Base-by-base conservation (phyloP, 2,329 filamentous ascomycete genomes). In the Ophiostoma ulmi region DNA sequence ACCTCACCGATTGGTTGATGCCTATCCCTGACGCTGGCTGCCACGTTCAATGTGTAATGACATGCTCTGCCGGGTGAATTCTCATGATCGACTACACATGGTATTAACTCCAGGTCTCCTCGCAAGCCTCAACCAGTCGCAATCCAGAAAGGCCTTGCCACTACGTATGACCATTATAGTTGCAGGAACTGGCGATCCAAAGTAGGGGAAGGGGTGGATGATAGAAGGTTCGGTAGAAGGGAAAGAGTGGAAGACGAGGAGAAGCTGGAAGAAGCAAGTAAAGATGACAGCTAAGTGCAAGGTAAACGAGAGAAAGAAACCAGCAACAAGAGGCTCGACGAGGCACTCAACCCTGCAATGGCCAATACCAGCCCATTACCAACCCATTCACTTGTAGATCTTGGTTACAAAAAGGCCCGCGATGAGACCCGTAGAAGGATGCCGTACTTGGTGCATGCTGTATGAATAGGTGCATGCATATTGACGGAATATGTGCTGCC, bases 61-160 rank as follows among this genome's bases (percentile, higher is more conserved):
- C n/a, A 22, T 58, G 52, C 52, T 8, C 52, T 58, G 52, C 52
- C 52, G 52, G 39, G 52, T 10, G 10, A 11, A 17, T 10, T 26
- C 11, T 58, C 52, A 13, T 58, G 52, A 58, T 58, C 52, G 52
- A 26, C 52, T 58, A 14, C 22, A 26, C 52, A 58, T 58, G 52
- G 52, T 20, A 48, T 48, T 44, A n/a, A 48, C 3, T 48, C n/a
- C n/a, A 58, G 22, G 22, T 58, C n/a, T 17, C 11, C 10, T 63
- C 11, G 5, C 58, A 4, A 31, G 22, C n/a, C 52, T 58, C 58
- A 11, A 26, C 58, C 58, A 63, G 58, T 63, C 14, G 58, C 31
- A 63, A 20, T 22, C 26, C 58, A 36, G 58, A 63, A 63, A 17
- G n/a, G 58, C 58, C 26, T 63, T 36, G 58, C 58, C 58, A 63